These are phyloP conservation scores for Colletotrichum costaricense DNA, from an alignment of 2,329 filamentous ascomycete genomes.

Conservation along the genomic window DNA sequence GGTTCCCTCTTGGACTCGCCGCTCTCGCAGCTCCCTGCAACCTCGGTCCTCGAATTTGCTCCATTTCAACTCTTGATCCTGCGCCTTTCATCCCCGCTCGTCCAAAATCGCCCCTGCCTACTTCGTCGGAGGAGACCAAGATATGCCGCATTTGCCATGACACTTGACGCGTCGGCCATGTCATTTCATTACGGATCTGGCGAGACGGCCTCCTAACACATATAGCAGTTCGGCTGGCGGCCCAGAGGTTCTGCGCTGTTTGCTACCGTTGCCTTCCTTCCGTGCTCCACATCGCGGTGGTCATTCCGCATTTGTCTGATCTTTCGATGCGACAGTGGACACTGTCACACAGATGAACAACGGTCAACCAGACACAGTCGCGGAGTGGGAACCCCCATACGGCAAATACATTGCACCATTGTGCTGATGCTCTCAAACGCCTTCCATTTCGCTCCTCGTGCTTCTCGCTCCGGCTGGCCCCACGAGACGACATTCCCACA, in stretches of 20 bases:
- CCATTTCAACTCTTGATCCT: conserved; percentile 9
- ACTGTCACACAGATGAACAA: conserved; percentile 7
- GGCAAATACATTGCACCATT: conserved; percentile 1
- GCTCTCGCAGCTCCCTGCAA: conserved; percentile 18
- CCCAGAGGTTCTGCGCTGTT: not conserved
- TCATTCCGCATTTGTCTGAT: conserved; percentile 34
- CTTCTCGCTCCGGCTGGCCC: not conserved
- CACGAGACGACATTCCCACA: conserved; percentile 20
- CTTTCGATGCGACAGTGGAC: conserved; percentile 17
- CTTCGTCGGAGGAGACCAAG: conserved; percentile 26
- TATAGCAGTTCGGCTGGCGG: not conserved
- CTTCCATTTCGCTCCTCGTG: not conserved
- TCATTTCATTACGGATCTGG: not conserved
- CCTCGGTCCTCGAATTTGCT: conserved; percentile 22
- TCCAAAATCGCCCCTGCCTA: conserved; percentile 7
- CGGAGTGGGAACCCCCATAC: conserved; percentile 27
- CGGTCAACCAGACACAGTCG: conserved; percentile 11
- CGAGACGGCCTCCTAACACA: conserved; percentile 6
- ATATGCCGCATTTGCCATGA: conserved; percentile 11
- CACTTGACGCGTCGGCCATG: conserved; percentile 1
- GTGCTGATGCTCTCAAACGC: not conserved
- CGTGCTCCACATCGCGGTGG: conserved; percentile 22
- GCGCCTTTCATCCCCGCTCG: conserved; percentile 3
- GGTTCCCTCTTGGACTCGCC: conserved; percentile 24
- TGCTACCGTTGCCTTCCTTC: not conserved